phyloP scores from a whole-genome alignment of 805 yeast species.

The Saturnispora besseyi region DNA sequence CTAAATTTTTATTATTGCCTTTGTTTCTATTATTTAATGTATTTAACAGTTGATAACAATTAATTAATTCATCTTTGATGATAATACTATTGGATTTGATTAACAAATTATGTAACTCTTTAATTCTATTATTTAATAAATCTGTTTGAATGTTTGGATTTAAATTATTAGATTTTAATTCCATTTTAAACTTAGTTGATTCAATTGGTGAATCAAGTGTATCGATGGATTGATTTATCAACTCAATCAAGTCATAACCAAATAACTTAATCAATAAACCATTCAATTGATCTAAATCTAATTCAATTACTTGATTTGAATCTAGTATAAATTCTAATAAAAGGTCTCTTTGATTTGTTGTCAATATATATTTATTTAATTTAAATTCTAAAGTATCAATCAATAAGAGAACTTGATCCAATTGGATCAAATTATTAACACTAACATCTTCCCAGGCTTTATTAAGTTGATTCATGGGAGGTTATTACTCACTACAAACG shows the following conservation, averaged over 20 bases:
- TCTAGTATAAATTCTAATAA: constrained; percentile 5
- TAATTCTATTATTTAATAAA: neutral
- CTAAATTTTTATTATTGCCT: neutral
- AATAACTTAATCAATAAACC: neutral
- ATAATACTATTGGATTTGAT: neutral
- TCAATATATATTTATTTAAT: neutral
- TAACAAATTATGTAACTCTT: neutral
- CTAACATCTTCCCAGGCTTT: neutral
- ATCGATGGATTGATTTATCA: neutral
- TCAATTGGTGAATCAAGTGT: neutral
- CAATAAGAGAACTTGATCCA: neutral
- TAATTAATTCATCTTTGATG: constrained; percentile 2
- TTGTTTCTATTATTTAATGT: neutral
- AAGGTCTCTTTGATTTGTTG: neutral
- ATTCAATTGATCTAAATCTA: neutral
- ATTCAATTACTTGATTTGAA: neutral
- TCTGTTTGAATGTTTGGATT: neutral
- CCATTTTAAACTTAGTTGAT: neutral
- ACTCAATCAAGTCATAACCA: neutral
- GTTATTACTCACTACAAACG: too few species aligned
- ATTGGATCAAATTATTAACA: neutral
- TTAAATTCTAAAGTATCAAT: constrained; percentile 2
- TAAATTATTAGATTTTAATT: neutral
- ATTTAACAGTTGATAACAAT: constrained; percentile 2
- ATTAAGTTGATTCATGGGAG: neutral